Evolutionary conservation across 2,329 filamentous ascomycete species (phyloP).

Genomic region (Dryadomyces quercivorus): DNA sequence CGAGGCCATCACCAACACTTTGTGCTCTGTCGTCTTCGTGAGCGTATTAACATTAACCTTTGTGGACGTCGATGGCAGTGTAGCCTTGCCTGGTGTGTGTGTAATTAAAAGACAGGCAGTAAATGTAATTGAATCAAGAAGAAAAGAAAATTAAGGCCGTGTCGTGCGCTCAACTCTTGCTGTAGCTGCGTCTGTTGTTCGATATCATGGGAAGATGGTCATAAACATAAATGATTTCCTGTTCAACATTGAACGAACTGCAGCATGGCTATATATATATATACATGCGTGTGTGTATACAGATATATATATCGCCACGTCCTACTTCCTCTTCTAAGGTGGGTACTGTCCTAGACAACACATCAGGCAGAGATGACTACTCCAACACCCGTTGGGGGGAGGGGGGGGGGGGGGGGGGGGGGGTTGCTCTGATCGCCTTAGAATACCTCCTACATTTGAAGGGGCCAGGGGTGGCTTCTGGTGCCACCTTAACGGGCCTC

Average conservation of each 20-base stretch:
- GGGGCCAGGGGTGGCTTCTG: conserved; percentile 4
- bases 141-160: background rate
- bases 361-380: conserved; percentile 6
- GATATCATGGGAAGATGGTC: background rate
- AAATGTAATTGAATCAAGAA: background rate
- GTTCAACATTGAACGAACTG: background rate
- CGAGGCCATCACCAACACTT: background rate
- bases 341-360: conserved; percentile 7
- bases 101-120: background rate
- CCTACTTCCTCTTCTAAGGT: background rate
- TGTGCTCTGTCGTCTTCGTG: background rate
- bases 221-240: background rate
- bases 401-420: too few relatives aligned
- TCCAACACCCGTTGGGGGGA: background rate
- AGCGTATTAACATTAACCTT: background rate
- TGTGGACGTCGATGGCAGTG: background rate
- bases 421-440: conserved; percentile 3
- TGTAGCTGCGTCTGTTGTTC: background rate
- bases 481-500: conserved; percentile 10
- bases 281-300: background rate
- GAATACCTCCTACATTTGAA: background rate
- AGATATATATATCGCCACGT: conserved; percentile 1
- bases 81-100: background rate
- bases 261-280: conserved; percentile 6
- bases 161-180: background rate